These are phyloP conservation scores for Saccharomyces paradoxus DNA, from an alignment of 805 yeast species.

Conservation along the genomic window DNA sequence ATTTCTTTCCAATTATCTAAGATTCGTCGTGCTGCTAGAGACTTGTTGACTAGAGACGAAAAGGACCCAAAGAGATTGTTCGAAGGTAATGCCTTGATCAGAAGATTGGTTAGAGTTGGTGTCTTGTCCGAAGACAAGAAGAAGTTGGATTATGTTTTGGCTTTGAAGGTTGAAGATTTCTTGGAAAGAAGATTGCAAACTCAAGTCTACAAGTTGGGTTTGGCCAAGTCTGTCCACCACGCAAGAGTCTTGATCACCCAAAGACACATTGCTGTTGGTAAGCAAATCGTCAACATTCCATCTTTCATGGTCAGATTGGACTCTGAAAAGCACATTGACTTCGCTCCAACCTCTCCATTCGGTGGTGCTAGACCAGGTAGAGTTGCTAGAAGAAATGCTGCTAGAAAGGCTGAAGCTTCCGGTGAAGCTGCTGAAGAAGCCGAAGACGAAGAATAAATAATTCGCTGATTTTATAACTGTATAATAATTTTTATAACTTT, in stretches of 20 bases:
- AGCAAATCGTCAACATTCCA: slow-evolving; percentile 97
- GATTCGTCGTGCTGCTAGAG: slow-evolving; percentile 99
- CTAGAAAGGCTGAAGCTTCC: slow-evolving; percentile 48
- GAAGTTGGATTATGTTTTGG: slow-evolving; percentile 99
- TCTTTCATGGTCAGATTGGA: slow-evolving; percentile 99
- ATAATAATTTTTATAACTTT: slow-evolving; percentile 5
- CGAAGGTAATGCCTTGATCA: slow-evolving; percentile 99
- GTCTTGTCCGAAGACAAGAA: slow-evolving; percentile 97
- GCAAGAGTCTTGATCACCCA: slow-evolving; percentile 98
- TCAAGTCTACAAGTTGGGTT: slow-evolving; percentile 98
- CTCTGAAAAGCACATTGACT: slow-evolving; percentile 99
- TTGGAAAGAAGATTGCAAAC: slow-evolving; percentile 99
- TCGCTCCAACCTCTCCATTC: slow-evolving; percentile 98
- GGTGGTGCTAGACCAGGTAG: slow-evolving; percentile 99
- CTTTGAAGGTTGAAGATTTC: slow-evolving; percentile 97
- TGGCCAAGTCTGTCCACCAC: slow-evolving; percentile 99
- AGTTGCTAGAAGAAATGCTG: slow-evolving; percentile 90
- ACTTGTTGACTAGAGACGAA: slow-evolving; percentile 98
- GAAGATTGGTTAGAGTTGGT: slow-evolving; percentile 99
- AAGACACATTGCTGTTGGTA: slow-evolving; percentile 99
- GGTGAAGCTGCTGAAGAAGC: slow-evolving; percentile 72
- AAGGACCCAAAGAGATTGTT: slow-evolving; percentile 99
- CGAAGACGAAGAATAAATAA: slow-evolving; percentile 54
- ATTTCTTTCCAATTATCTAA: slow-evolving; percentile 98
- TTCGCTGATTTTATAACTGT: slow-evolving; percentile 11